These are phyloP conservation scores for Withania somnifera DNA, from an alignment of 305 asterid species.

Conservation along the genomic window DNA sequence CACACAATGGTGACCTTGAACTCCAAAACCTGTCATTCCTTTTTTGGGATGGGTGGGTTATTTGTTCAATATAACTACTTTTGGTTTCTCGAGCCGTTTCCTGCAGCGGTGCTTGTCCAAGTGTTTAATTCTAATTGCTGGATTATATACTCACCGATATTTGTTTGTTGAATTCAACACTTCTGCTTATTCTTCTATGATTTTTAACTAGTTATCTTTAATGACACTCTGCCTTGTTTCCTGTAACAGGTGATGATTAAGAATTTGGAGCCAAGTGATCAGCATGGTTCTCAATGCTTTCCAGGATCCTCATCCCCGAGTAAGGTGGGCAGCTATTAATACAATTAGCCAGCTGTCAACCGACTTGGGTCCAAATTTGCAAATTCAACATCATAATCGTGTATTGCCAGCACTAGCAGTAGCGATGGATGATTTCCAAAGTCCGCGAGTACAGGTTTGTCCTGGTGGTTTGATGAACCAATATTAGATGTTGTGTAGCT, in stretches of 20 bases:
- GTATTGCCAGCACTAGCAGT: constrained; percentile 17
- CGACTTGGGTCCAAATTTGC: constrained; percentile 21
- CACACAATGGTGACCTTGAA: background rate
- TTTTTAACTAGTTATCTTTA: background rate
- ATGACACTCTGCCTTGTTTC: background rate
- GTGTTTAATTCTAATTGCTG: background rate
- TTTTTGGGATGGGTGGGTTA: background rate
- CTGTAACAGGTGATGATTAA: constrained; percentile 15
- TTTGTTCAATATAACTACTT: background rate
- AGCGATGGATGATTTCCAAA: constrained; percentile 19
- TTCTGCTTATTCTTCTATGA: background rate
- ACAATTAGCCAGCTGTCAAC: constrained; percentile 23
- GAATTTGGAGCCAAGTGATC: constrained; percentile 19
- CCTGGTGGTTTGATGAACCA: background rate
- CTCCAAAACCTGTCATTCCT: background rate
- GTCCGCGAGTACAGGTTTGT: constrained; percentile 21
- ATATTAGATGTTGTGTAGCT: background rate
- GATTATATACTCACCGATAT: background rate
- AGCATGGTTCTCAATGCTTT: constrained; percentile 18
- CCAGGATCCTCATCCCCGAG: constrained; percentile 21
- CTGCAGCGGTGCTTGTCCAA: background rate
- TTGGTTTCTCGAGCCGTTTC: background rate
- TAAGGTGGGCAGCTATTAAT: constrained; percentile 22
- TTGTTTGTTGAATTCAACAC: background rate
- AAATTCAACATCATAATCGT: constrained; percentile 9